A percentile compares a stretch with the other conserved stretches of the same genome.
Conservation (phyloP, 768 basidiomycete species). For the Pleurotus eryngii region DNA sequence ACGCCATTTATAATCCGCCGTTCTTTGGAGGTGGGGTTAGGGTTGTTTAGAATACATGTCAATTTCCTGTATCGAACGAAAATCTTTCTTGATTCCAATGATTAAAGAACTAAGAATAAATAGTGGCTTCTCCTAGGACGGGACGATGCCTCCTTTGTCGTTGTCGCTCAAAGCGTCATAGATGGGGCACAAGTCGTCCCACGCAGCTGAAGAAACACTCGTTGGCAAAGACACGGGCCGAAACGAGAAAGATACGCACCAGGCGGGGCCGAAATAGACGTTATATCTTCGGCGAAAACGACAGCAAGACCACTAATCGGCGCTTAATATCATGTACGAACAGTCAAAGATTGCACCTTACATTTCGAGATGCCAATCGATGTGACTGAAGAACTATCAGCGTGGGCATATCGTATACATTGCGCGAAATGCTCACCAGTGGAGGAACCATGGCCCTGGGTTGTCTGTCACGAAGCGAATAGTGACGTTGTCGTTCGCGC, state of each 20-base stretch:
- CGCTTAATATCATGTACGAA: too few species aligned
- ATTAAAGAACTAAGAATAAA: too few species aligned
- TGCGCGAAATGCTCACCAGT: constrained; percentile 23
- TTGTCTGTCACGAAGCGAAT: constrained; percentile 52
- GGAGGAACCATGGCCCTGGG: constrained; percentile 45
- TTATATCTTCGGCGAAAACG: constrained; percentile 30
- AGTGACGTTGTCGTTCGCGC: constrained; percentile 31
- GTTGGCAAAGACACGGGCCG: background rate
- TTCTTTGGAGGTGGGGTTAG: too few species aligned
- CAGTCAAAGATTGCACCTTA: background rate
- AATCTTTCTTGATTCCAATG: too few species aligned
- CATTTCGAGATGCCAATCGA: constrained; percentile 37
- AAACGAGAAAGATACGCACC: background rate
- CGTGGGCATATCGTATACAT: too few species aligned
- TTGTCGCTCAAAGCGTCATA: background rate
- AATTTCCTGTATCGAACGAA: too few species aligned
- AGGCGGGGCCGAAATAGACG: background rate
- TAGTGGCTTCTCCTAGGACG: too few species aligned
- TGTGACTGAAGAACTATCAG: constrained; percentile 26
- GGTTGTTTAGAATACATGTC: too few species aligned
- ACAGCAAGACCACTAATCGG: constrained; percentile 22
- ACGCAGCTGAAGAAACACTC: background rate
- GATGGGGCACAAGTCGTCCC: constrained; percentile 3
- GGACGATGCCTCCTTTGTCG: background rate
- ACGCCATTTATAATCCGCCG: too few species aligned